Evolutionary conservation across 2,329 filamentous ascomycete genomes (phyloP), one percentile per base, ranked within the genome.

Genomic region (Aureobasidium melanogenum): DNA sequence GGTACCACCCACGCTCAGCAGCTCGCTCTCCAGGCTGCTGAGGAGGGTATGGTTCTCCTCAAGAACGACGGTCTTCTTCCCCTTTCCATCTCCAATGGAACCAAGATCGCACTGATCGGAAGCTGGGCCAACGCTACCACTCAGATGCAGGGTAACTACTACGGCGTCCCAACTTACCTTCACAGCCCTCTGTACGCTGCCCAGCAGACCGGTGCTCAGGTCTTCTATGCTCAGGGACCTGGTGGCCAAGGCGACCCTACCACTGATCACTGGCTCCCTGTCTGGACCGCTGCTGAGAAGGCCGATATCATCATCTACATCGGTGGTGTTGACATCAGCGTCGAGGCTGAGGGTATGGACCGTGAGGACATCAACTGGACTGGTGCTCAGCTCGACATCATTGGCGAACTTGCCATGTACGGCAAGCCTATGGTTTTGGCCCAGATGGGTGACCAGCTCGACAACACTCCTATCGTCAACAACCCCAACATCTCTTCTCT

Each of bases 121-220:
- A 78, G 77, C 50, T 86, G 82, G 77, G 82, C 80, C 2, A 83
- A 83, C 56, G 80, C 80, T 7, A 82, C 81, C 0, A 74, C 71
- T 5, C 77, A 84, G 63, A 77, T 87, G 73, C 81, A 81, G 55
- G 84, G 84, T 0, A 83, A 83, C 66, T 87, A 87, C 70, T 75
- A 68, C 62, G 84, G 84, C 30, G 70, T 76, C 2, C 76, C 84
- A 0, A 82, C 82, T 0, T 86, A 82, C 69, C 72, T 82, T 3
- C 78, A 76, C 64, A 79, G 76, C 4, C 83, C 83, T 0, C 72
- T 83, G 0, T 77, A 76, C 32, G 82, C 83, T 12, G 77, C 82
- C 9, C 67, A 79, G 39, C 69, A 77, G 24, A 75, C 79, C 3
- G 75, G 76, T 1, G 71, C 80, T 30, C 73, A 75, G 0, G 76